Percentiles rank a stretch among this genome's conserved stretches.
Conservation (phyloP, 805 yeast species). For the Starmerella scarabaei region DNA sequence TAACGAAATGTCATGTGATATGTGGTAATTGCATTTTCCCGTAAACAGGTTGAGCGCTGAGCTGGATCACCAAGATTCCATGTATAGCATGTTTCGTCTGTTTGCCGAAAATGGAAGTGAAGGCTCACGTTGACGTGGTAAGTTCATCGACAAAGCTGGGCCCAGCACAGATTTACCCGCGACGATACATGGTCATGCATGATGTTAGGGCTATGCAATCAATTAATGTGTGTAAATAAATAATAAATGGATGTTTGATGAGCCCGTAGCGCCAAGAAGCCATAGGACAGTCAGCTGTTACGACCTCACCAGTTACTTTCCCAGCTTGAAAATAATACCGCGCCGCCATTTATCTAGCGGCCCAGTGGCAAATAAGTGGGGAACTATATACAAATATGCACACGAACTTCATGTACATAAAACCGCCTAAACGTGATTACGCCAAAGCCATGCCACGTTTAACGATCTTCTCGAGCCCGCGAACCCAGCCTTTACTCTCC, state of each 20-base stretch:
- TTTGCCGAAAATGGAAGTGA: too few species aligned
- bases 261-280: conserved; percentile 6
- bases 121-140: too few species aligned
- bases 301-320: conserved; percentile 11
- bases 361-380: conserved; percentile 13
- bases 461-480: conserved; percentile 61
- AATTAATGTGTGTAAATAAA: too few species aligned
- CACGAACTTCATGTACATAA: not conserved
- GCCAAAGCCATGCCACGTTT: conserved; percentile 31
- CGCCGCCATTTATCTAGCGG: conserved; percentile 11
- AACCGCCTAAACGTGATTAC: not conserved
- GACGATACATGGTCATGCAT: too few species aligned
- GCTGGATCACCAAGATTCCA: too few species aligned
- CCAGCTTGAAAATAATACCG: conserved; percentile 13
- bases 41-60: too few species aligned
- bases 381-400: not conserved
- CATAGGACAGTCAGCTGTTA: conserved; percentile 10
- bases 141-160: too few species aligned
- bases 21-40: too few species aligned
- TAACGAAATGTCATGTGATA: too few species aligned
- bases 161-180: too few species aligned
- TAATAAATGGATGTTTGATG: conserved; percentile 7
- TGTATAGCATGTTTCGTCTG: too few species aligned
- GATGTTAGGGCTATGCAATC: too few species aligned
- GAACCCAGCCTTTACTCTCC: conserved; percentile 66